These are phyloP conservation scores for Durotheca rogersii DNA, from an alignment of 495 filamentous ascomycete species.

Conservation along the genomic window DNA sequence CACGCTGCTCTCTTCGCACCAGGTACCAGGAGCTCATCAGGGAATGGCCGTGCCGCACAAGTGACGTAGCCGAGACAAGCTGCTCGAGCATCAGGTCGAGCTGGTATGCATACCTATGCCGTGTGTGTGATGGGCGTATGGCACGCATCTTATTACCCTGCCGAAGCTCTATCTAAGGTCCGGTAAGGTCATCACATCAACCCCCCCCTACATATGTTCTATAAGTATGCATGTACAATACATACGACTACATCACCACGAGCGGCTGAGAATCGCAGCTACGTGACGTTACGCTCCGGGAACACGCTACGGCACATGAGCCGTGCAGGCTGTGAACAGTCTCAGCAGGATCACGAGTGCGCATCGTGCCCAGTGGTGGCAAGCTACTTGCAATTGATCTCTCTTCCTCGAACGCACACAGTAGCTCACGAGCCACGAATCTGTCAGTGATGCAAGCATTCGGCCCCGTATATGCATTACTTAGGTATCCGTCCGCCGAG, in stretches of 20 bases:
- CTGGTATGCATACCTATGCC: constrained; percentile 2
- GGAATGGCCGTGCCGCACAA: constrained; percentile 26
- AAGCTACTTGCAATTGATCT: constrained; percentile 14
- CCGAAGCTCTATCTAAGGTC: constrained; percentile 1
- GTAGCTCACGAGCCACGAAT: not conserved
- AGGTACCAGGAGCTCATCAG: constrained; percentile 21
- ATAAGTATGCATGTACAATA: no score
- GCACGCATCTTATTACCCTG: constrained; percentile 11
- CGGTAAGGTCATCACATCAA: constrained; percentile 13
- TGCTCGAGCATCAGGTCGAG: constrained; percentile 24
- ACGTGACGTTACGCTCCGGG: no score
- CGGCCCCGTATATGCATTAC: not conserved
- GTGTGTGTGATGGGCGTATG: constrained; percentile 5
- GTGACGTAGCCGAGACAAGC: constrained; percentile 31
- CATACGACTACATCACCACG: no score
- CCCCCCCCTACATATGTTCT: not conserved
- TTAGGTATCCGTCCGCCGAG: not conserved
- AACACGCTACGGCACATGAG: constrained; percentile 10
- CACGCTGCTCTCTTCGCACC: constrained; percentile 17
- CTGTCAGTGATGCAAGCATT: not conserved
- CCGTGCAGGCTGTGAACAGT: constrained; percentile 10
- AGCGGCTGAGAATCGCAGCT: no score
- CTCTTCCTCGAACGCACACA: not conserved
- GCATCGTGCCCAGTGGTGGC: constrained; percentile 2
- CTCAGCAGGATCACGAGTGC: not conserved